Conservation (phyloP, 2,329 filamentous ascomycete species). For the Sporothrix phasma region DNA sequence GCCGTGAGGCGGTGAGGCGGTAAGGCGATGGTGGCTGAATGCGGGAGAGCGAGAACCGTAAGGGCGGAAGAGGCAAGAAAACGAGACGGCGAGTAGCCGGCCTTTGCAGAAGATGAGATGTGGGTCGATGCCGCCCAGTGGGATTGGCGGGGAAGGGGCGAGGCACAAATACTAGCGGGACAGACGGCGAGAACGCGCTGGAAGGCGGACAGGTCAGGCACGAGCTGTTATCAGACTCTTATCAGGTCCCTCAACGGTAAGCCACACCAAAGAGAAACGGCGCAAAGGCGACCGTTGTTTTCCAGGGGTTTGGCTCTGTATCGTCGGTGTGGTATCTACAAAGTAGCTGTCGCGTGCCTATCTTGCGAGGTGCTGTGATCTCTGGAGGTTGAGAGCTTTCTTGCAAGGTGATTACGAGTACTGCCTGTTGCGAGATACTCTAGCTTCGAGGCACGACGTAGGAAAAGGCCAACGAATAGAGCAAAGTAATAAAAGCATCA, state of each 20-base stretch:
- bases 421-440: no score
- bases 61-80: neutral
- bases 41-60: neutral
- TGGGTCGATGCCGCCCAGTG: neutral
- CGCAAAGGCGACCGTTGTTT: neutral
- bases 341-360: neutral
- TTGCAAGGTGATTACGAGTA: no score
- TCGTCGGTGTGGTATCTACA: no score
- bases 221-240: neutral
- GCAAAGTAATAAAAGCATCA: no score
- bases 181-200: neutral
- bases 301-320: no score
- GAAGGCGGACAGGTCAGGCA: neutral
- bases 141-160: constrained; percentile 13
- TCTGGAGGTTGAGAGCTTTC: no score
- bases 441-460: no score
- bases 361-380: no score
- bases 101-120: neutral
- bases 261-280: neutral
- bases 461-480: no score
- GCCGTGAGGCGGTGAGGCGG: neutral
- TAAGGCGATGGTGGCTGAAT: neutral
- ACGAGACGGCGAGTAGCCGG: neutral
- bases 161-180: neutral
- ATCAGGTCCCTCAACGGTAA: neutral